A percentile compares a stretch with the other conserved stretches of the same genome.
Conservation (phyloP, 495 filamentous ascomycete genomes). For the Trichodelitschia bisporula region DNA sequence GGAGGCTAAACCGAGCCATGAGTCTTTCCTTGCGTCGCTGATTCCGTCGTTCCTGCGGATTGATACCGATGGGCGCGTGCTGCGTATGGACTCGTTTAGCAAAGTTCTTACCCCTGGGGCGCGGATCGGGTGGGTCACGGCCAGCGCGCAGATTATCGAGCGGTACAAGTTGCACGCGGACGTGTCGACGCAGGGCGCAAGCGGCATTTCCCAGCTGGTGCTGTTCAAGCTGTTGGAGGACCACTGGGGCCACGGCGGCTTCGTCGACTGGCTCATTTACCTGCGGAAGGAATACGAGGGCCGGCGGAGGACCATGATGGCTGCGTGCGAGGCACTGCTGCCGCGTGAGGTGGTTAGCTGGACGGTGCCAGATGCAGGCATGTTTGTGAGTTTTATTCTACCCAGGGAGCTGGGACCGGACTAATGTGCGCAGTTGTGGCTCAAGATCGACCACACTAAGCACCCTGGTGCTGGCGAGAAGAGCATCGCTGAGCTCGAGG, state of each 20-base stretch:
- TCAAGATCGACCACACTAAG: constrained; percentile 46
- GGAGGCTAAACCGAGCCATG: constrained; percentile 25
- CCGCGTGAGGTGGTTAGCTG: constrained; percentile 61
- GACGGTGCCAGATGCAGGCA: constrained; percentile 67
- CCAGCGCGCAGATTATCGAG: constrained; percentile 61
- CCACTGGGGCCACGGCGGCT: constrained; percentile 83
- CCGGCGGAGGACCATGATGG: constrained; percentile 51
- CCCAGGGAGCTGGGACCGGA: background rate
- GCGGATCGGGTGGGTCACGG: constrained; percentile 40
- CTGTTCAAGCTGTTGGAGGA: constrained; percentile 82
- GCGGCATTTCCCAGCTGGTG: constrained; percentile 57
- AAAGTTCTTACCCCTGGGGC: constrained; percentile 39
- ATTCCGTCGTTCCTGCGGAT: constrained; percentile 36
- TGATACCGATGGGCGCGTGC: constrained; percentile 40
- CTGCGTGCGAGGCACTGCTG: constrained; percentile 58
- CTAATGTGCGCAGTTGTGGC: constrained; percentile 50
- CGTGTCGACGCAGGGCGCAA: constrained; percentile 55
- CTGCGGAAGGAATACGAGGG: constrained; percentile 62
- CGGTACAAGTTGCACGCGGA: constrained; percentile 57
- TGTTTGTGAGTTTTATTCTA: constrained; percentile 50
- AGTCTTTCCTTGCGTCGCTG: constrained; percentile 33
- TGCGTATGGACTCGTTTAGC: constrained; percentile 44
- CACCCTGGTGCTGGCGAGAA: constrained; percentile 39
- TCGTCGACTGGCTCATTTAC: constrained; percentile 69
- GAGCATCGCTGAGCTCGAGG: constrained; percentile 46